Percentiles rank a stretch among this genome's conserved stretches.
Evolutionary conservation across 2,329 filamentous ascomycete genomes (phyloP).

Genomic region (Hymenoscyphus repandus): DNA sequence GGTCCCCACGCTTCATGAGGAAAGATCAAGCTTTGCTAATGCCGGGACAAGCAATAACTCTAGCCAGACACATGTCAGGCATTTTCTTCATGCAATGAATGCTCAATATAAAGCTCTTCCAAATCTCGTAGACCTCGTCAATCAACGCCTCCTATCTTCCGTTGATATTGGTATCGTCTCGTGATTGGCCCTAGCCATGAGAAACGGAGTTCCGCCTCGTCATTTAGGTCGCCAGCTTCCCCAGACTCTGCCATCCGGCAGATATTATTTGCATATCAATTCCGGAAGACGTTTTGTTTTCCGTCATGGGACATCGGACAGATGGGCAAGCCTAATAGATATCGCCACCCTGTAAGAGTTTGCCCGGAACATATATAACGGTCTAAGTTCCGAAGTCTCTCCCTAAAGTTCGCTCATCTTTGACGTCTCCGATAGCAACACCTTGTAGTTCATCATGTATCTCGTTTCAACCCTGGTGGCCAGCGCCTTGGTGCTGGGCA

Average conservation of each 20-base stretch:
- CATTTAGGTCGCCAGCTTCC: background rate
- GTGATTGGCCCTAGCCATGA: background rate
- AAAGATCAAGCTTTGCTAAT: background rate
- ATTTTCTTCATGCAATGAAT: background rate
- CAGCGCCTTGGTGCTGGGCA: constrained; percentile 2
- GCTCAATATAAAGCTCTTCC: background rate
- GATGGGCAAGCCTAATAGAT: background rate
- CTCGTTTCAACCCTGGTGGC: constrained; percentile 1
- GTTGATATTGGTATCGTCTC: background rate
- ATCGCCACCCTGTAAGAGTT: background rate
- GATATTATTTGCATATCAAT: background rate
- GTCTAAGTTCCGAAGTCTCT: background rate
- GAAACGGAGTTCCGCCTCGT: background rate
- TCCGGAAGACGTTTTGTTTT: background rate
- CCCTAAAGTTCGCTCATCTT: background rate
- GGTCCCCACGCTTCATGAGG: too few relatives aligned
- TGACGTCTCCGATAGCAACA: background rate
- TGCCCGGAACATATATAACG: background rate
- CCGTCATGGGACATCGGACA: constrained; percentile 3
- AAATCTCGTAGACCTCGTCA: background rate
- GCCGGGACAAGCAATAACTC: background rate
- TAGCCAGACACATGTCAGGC: too few relatives aligned
- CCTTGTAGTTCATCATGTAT: constrained; percentile 3
- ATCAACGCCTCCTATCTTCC: background rate
- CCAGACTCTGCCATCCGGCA: background rate